Base-by-base conservation (phyloP, 495 filamentous ascomycete genomes). In the Parachaetomium inaequale region DNA sequence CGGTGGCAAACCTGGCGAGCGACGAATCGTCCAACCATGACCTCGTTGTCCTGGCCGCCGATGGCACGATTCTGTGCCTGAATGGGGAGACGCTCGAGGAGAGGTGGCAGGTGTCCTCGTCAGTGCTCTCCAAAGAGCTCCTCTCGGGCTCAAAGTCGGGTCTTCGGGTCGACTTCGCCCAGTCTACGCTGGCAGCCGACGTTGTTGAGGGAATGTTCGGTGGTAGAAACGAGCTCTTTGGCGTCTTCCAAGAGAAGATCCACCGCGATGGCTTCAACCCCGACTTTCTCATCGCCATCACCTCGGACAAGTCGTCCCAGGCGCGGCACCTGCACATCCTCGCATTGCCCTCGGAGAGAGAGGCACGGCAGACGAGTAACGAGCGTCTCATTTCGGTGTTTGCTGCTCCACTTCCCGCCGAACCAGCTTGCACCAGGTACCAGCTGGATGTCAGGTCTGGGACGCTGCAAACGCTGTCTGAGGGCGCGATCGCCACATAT, bases 401-500 rank as follows among this genome's bases (percentile, higher is more conserved):
- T 52, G 64, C 61, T 14, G 63, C 63, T 1, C 73, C 71, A 8
- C 60, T 75, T 19, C 59, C 73, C 7, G 56, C 36, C 54, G 55
- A 66, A 5, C 19, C 31, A 7, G 62, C 28, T 29, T 68, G 66
- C 4, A 50, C 62, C 19, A 66, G 58, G 19, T 84, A 80, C 68
- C 80, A 79, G 43, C 71, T 88, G n/a, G 82, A 87, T 64, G 74
- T 81, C 52, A 74, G 77, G 38, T 77, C 79, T 4, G 87, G 85
- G 23, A 76, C 72, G n/a, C 67, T 88, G 8, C 76, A 86, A 38
- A 75, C 82, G 63, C 74, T 87, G 15, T 59, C 66, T 36, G 58
- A 69, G n/a, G 75, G 72, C 5, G 66, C 62, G 2, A 69, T 88
- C 11, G 70, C 63, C 32, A 78, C 79, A 11, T 87, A 82, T 63